Conservation (phyloP, 2,329 filamentous ascomycete species). For the Zasmidium angulare region DNA sequence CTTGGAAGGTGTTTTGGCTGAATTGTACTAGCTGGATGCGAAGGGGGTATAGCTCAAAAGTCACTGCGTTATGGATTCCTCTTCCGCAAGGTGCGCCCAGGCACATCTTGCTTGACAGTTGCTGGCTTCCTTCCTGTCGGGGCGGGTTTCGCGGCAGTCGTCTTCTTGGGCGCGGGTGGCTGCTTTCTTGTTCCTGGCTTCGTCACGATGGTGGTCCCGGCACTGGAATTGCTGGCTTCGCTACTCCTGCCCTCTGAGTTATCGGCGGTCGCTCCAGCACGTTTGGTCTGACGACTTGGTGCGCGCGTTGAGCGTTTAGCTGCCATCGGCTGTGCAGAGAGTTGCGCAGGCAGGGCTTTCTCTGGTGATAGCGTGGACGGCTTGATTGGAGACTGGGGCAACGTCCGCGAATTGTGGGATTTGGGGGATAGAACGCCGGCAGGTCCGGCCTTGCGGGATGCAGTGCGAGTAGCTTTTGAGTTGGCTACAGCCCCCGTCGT, state of each 20-base stretch:
- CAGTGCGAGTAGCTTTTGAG: slow-evolving; percentile 34
- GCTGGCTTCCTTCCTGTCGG: slow-evolving; percentile 45
- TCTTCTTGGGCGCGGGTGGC: slow-evolving; percentile 16
- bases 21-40: neutral
- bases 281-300: slow-evolving; percentile 60
- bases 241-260: slow-evolving; percentile 43
- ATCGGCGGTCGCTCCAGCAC: slow-evolving; percentile 36
- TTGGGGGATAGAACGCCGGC: slow-evolving; percentile 74
- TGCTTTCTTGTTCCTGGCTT: slow-evolving; percentile 36
- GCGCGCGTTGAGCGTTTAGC: slow-evolving; percentile 57
- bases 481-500: slow-evolving; percentile 28
- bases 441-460: slow-evolving; percentile 33
- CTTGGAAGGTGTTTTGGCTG: neutral
- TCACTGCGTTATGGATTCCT: slow-evolving; percentile 22
- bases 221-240: slow-evolving; percentile 62
- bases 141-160: slow-evolving; percentile 34
- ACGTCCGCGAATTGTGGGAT: slow-evolving; percentile 74
- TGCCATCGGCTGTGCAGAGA: slow-evolving; percentile 20
- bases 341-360: slow-evolving; percentile 48
- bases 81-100: slow-evolving; percentile 34
- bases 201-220: slow-evolving; percentile 58
- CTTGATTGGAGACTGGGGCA: slow-evolving; percentile 54
- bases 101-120: slow-evolving; percentile 25
- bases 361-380: slow-evolving; percentile 45
- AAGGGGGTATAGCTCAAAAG: neutral